Percentiles rank a stretch among this genome's conserved stretches.
Evolutionary conservation across 257 asterid genomes (phyloP).

Genomic region (Fraxinus cuspidata): DNA sequence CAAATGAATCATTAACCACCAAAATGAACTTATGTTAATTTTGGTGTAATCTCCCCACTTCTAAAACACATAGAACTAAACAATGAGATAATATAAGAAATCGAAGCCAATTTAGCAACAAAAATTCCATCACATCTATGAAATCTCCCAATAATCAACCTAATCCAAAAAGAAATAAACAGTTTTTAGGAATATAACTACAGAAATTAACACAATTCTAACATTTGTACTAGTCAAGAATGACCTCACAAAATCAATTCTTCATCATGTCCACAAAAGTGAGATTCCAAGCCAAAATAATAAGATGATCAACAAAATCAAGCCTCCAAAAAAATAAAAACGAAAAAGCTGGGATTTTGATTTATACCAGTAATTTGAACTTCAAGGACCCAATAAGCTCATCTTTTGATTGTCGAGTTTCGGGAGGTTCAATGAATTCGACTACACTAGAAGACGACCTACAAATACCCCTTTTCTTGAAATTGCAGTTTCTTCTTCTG

Average conservation of each 20-base stretch:
- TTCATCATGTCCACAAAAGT: not conserved
- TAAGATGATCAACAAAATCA: not conserved
- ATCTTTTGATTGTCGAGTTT: constrained; percentile 32
- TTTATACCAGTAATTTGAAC: constrained; percentile 68
- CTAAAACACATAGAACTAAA: not conserved
- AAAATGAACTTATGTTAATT: not conserved
- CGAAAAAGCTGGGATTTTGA: not conserved
- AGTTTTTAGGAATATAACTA: not conserved
- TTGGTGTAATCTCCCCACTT: not conserved
- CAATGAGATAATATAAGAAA: not conserved
- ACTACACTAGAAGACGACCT: constrained; percentile 44
- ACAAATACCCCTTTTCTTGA: constrained; percentile 32
- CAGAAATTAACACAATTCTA: not conserved
- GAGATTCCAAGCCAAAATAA: not conserved
- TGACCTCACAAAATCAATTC: not conserved
- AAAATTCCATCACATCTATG: not conserved
- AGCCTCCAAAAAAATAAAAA: not conserved
- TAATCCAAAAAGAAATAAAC: too few species aligned
- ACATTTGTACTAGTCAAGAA: not conserved
- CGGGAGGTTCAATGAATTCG: constrained; percentile 36
- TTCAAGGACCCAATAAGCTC: constrained; percentile 50
- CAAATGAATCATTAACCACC: not conserved
- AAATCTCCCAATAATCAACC: too few species aligned
- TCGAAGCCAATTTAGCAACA: not conserved
- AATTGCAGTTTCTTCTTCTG: constrained; percentile 25